A percentile compares a stretch with the other conserved stretches of the same genome.
These are phyloP conservation scores for Ziziphus jujuba DNA, from an alignment of 306 rosid species.

Conservation along the genomic window DNA sequence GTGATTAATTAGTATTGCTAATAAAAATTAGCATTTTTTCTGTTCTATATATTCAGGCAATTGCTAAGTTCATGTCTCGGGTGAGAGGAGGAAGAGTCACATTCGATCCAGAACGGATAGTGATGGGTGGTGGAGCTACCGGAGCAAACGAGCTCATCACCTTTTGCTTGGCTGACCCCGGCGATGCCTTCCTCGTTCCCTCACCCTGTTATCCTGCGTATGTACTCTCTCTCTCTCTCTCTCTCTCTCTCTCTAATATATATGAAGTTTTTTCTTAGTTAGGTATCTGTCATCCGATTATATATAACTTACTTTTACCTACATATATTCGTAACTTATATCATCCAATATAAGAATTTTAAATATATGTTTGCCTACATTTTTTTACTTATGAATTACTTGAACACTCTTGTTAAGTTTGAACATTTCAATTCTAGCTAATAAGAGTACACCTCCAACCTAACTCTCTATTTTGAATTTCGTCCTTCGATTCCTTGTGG, in stretches of 20 bases:
- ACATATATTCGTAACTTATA: too few relatives aligned
- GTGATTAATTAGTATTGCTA: too few relatives aligned
- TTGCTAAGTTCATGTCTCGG: constrained; percentile 82
- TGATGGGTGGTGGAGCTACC: constrained; percentile 96
- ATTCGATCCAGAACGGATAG: constrained; percentile 67
- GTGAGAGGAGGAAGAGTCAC: constrained; percentile 75
- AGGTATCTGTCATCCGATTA: too few relatives aligned
- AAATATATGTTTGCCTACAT: neutral
- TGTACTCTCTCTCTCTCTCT: neutral
- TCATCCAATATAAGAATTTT: too few relatives aligned
- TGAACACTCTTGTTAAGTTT: too few relatives aligned
- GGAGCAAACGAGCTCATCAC: constrained; percentile 82
- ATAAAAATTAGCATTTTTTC: neutral
- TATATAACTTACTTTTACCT: too few relatives aligned
- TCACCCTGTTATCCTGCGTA: constrained; percentile 95
- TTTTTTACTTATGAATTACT: too few relatives aligned
- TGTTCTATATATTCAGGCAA: constrained; percentile 50
- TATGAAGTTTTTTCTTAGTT: too few relatives aligned
- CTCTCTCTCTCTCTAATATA: neutral
- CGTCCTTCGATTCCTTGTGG: too few relatives aligned
- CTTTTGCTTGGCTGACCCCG: constrained; percentile 86
- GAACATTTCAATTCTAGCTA: too few relatives aligned
- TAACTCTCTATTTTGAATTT: too few relatives aligned
- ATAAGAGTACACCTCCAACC: too few relatives aligned
- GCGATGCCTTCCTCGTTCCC: constrained; percentile 87